Evolutionary conservation across 176 grass and related monocot species (phyloP), one percentile per base, ranked within the genome.

Genomic region (Oryza officinalis): DNA sequence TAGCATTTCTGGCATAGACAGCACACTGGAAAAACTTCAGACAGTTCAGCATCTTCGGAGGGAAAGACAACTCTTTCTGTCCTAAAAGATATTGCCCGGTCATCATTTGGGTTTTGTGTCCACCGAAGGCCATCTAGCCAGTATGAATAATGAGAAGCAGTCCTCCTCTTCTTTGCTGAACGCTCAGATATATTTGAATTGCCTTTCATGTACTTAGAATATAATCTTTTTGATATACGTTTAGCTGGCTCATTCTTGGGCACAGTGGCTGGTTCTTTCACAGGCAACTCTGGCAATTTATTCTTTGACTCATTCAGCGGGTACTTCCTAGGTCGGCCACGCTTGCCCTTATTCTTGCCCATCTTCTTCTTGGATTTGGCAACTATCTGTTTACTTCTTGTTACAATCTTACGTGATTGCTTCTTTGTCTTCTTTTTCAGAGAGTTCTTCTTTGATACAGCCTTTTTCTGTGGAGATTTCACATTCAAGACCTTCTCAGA

Each of bases 111-210:
- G 78, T 84, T 96, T 35, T 85, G 77, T 72, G 89, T 91, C 89
- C 86, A 99, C 47, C 75, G 74, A 87, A 99, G 89, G 22, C 97
- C 97, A 90, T 96, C 90, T 70, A 94, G 85, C 97, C 97, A 99
- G 89, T 92, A 96, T 10, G 97, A 87, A 84, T 92, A 83, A 78
- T 91, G 87, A 22, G 67, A 88, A 81, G 65, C 67, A 74, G 91
- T 99, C 81, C 97, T 93, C 67, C 87, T 94, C 83, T 92, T 99
- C 69, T 43, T 80, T 57, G 82, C 31, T 25, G 78, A 35, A 81
- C 52, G 86, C 63, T 92, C 78, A 5, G 72, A 76, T 81, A 68
- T 59, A 71, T 80, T 63, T 37, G 89, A 69, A 44, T 83, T 66
- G 78, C 69, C 79, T 75, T 83, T 90, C 88, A 83, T 92, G 69